A percentile compares a stretch with the other conserved stretches of the same genome.
Conservation (phyloP, 1,284 basidiomycete genomes). For the Trichosporon inkin region DNA sequence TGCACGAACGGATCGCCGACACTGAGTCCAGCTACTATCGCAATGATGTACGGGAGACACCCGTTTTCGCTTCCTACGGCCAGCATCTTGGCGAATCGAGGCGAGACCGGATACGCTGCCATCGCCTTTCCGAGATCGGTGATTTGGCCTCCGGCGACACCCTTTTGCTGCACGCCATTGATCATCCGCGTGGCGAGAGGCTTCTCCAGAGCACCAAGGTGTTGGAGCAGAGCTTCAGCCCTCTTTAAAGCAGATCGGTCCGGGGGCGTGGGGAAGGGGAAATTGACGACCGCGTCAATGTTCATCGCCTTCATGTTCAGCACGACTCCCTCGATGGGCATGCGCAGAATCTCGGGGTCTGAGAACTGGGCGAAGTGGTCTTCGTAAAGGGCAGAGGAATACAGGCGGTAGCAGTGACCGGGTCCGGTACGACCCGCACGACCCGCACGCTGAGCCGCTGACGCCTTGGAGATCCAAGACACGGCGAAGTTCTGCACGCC, state of each 20-base stretch:
- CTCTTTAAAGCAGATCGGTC: conserved; percentile 71
- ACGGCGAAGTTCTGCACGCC: conserved; percentile 70
- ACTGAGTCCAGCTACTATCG: conserved; percentile 85
- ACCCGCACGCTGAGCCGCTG: conserved; percentile 66
- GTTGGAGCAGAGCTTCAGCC: conserved; percentile 74
- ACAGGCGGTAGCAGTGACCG: conserved; percentile 73
- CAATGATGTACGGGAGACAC: conserved; percentile 86
- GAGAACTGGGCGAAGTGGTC: conserved; percentile 85
- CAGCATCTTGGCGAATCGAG: conserved; percentile 90
- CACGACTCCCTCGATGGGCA: conserved; percentile 94
- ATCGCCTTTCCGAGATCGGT: conserved; percentile 86
- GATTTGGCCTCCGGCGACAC: conserved; percentile 60
- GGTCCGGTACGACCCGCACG: conserved; percentile 73
- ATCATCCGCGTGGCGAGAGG: conserved; percentile 49
- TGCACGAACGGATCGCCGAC: conserved; percentile 95
- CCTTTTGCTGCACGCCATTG: conserved; percentile 39
- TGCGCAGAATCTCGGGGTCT: conserved; percentile 87
- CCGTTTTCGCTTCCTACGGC: conserved; percentile 86
- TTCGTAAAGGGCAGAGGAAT: conserved; percentile 75
- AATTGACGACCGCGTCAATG: conserved; percentile 92
- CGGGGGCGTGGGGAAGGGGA: conserved; percentile 96
- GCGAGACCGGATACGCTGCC: conserved; percentile 88
- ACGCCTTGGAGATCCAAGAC: conserved; percentile 71
- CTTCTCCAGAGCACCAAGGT: conserved; percentile 74
- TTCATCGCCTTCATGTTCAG: conserved; percentile 99